Conservation (phyloP, 1,139 yeast genomes). For the Pichia sp. region DNA sequence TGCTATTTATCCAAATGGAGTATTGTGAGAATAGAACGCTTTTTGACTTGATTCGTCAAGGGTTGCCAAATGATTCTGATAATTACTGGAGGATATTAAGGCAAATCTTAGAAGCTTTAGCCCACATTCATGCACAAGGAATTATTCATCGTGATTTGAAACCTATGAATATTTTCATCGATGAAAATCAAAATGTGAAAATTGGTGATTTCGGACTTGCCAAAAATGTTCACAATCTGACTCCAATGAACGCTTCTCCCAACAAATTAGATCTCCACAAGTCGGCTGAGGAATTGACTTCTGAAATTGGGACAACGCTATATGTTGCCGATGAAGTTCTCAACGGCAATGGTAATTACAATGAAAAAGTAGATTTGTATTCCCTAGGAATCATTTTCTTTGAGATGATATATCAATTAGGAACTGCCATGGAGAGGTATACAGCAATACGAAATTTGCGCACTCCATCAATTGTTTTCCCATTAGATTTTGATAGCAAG, state of each 20-base stretch:
- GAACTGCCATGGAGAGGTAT: conserved; percentile 92
- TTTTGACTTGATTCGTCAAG: conserved; percentile 72
- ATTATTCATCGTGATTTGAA: conserved; percentile 93
- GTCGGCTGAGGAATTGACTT: conserved; percentile 71
- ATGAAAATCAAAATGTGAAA: conserved; percentile 80
- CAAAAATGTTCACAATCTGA: conserved; percentile 60
- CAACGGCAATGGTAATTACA: conserved; percentile 63
- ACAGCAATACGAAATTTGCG: conserved; percentile 63
- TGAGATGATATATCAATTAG: conserved; percentile 83
- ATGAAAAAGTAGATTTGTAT: conserved; percentile 93
- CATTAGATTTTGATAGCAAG: conserved; percentile 53
- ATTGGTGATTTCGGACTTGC: conserved; percentile 98
- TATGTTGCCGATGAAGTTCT: conserved; percentile 91
- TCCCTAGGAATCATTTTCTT: conserved; percentile 91
- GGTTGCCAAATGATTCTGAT: conserved; percentile 64
- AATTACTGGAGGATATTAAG: conserved; percentile 89
- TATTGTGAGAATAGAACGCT: conserved; percentile 94
- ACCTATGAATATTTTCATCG: conserved; percentile 94
- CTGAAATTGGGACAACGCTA: conserved; percentile 88
- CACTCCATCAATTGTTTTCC: conserved; percentile 56
- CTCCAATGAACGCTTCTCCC: conserved; percentile 19
- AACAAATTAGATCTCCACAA: conserved; percentile 24
- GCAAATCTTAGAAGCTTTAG: conserved; percentile 85
- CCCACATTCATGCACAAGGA: conserved; percentile 89
- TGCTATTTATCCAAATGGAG: conserved; percentile 89